Base-by-base conservation (phyloP, 805 yeast species). In the Nakazawaea peltata region DNA sequence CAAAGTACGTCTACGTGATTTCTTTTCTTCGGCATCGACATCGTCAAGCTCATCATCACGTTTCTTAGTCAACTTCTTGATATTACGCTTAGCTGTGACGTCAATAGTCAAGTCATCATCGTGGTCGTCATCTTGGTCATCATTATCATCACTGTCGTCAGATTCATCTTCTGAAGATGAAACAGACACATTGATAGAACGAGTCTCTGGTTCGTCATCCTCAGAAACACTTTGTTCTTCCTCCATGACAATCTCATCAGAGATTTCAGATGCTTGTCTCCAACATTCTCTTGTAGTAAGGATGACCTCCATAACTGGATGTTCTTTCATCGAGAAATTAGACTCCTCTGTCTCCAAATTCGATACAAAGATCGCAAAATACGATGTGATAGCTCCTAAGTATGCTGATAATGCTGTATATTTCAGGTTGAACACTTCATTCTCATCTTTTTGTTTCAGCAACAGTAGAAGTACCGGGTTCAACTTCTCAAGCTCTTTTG, bases 231-330 rank as follows among this genome's bases (percentile, higher is more conserved):
- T 7, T 4, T n/a, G 17, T 21, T 21, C 32, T 11, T 17, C 44
- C 8, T 47, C 56, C 5, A 45, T 41, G 25, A 51, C 56, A 17
- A 42, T 23, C 41, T 45, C 51, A 24, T 50, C 65, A 11, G 69
- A 71, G 24, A 79, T 51, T 41, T 64, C 73, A 31, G 60, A 66
- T 4, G 94, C 95, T 48, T 82, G 88, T 51, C 92, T 73, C 95
- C 96, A 88, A 13, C 84, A 69, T 50, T 90, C 96, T 45, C 94
- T 71, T 3, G 92, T 69, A 35, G 81, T 77, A 36, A 90, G 61
- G 23, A 90, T 78, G 19, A 81, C 72, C 49, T 84, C 87, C 96
- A 92, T 90, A 2, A 90, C 80, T 3, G 90, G 82, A 45, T 82
- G 90, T 37, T 85, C 94, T 47, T 85, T 86, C 81, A 88, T 77